Conservation (phyloP, 164 flowering plant genomes). For the Berberis vulgaris region DNA sequence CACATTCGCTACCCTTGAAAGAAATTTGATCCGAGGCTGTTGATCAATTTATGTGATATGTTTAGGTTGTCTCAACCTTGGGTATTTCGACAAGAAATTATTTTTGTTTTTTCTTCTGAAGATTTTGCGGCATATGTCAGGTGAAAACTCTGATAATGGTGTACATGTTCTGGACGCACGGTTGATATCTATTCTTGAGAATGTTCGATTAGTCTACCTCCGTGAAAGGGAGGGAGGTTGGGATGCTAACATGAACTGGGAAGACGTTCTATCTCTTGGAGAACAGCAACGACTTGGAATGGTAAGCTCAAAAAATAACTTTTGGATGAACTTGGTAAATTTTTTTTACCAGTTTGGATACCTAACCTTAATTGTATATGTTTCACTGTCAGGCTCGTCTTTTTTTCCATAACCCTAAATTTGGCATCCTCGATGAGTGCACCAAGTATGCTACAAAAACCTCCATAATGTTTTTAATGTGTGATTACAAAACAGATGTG, state of each 20-base stretch:
- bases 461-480: not conserved
- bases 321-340: no score
- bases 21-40: no score
- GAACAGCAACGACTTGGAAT: slow-evolving; percentile 98
- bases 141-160: slow-evolving; percentile 22
- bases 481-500: not conserved
- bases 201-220: slow-evolving; percentile 76
- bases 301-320: slow-evolving; percentile 37
- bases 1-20: no score
- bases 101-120: slow-evolving; percentile 1
- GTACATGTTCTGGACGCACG: slow-evolving; percentile 36
- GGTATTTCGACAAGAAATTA: not conserved
- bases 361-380: not conserved
- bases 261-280: slow-evolving; percentile 91
- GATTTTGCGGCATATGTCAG: slow-evolving; percentile 19
- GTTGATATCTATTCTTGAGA: slow-evolving; percentile 62
- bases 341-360: no score
- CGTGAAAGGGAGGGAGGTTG: slow-evolving; percentile 79
- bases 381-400: slow-evolving; percentile 64
- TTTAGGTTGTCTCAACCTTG: no score
- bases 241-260: slow-evolving; percentile 85
- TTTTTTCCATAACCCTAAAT: slow-evolving; percentile 89
- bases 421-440: slow-evolving; percentile 96
- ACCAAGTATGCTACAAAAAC: slow-evolving; percentile 65
- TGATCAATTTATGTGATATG: no score